Evolutionary conservation across 169 alveolate species (phyloP).

Genomic region (Cryptosporidium andersoni): DNA sequence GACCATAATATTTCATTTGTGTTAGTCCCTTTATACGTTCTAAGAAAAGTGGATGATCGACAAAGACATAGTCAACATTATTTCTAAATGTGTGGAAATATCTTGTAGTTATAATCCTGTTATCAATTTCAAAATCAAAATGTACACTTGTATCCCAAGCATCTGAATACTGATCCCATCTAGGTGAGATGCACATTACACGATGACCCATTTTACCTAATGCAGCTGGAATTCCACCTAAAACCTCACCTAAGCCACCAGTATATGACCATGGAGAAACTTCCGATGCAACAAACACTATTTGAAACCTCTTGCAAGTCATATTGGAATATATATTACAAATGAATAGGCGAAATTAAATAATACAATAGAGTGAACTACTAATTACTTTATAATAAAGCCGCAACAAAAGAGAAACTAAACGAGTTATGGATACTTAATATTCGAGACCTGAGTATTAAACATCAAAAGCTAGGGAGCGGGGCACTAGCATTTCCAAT

Average conservation of each 20-base stretch:
- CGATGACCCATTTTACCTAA: constrained; percentile 70
- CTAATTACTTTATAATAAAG: not conserved
- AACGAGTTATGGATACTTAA: too few species aligned
- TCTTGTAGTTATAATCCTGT: constrained; percentile 25
- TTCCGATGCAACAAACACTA: constrained; percentile 68
- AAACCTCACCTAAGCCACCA: constrained; percentile 73
- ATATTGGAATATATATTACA: not conserved
- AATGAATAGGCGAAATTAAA: not conserved
- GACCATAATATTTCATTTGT: constrained; percentile 39
- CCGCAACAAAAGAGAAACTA: not conserved
- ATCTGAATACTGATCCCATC: constrained; percentile 70
- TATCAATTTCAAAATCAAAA: constrained; percentile 33
- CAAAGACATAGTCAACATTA: constrained; percentile 71
- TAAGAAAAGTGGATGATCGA: constrained; percentile 71
- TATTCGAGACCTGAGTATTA: too few species aligned
- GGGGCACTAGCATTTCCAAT: too few species aligned
- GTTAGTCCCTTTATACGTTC: constrained; percentile 5
- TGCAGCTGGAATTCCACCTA: constrained; percentile 71
- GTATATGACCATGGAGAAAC: constrained; percentile 72
- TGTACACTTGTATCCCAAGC: constrained; percentile 70
- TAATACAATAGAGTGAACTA: not conserved
- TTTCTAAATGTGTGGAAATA: constrained; percentile 65
- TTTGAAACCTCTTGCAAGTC: not conserved
- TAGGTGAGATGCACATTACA: constrained; percentile 49
- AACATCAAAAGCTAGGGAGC: too few species aligned